Evolutionary conservation across 257 asterid species (phyloP).

Genomic region (Sherardia arvensis): DNA sequence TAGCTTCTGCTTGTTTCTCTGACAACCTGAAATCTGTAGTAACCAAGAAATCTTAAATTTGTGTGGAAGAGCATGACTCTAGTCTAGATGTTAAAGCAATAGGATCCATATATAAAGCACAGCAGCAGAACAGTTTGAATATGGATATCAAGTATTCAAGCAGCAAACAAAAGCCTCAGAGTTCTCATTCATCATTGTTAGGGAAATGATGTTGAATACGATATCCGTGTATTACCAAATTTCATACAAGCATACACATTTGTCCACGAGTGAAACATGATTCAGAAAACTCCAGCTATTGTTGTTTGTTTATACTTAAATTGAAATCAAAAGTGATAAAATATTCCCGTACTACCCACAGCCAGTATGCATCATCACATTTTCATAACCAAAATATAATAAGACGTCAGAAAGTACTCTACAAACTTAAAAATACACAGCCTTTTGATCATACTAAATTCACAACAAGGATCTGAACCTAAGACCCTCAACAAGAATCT

Average conservation of each 20-base stretch:
- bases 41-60: slow-evolving; percentile 8
- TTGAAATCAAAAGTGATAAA: not conserved
- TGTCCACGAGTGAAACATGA: not conserved
- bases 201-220: not conserved
- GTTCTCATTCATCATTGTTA: not conserved
- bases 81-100: not conserved
- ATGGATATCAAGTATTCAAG: not conserved
- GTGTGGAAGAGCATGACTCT: not conserved
- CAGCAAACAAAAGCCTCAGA: not conserved
- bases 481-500: not conserved
- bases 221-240: not conserved
- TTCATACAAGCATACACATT: no score
- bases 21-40: slow-evolving; percentile 68
- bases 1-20: slow-evolving; percentile 94
- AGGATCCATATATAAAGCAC: not conserved
- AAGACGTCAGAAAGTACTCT: not conserved
- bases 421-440: not conserved
- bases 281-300: not conserved
- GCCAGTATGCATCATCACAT: no score
- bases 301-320: not conserved
- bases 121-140: not conserved
- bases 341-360: not conserved
- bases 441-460: not conserved
- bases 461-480: not conserved
- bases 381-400: not conserved